Evolutionary conservation across 2,329 filamentous ascomycete genomes (phyloP), one percentile per base, ranked within the genome.

Genomic region (Dichotomopilus funicola): DNA sequence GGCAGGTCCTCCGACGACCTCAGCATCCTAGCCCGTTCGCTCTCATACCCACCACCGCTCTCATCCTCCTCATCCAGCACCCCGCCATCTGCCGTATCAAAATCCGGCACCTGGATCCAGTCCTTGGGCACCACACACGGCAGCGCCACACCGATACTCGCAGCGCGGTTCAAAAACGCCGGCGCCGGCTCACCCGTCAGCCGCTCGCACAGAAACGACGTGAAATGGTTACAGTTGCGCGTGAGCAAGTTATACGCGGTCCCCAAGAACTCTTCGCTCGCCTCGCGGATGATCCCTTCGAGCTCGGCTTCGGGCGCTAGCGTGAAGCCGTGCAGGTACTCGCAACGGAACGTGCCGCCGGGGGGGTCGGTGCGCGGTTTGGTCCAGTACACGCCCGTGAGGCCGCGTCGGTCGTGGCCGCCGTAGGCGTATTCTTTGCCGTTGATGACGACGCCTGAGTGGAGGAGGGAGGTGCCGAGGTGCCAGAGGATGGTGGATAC

Each of bases 181-280:
- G 89, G 89, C 0, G 87, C 87, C 1, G 83, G 74, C 46, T 81
- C 79, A 5, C 85, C 82, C 1, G 88, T 92, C 53, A 95, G 77
- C 62, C 81, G 81, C 67, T 86, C 77, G 70, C 87, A 91, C 13
- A 95, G 78, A 64, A 87, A 83, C 19, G 83, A 83, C 2, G 89
- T 92, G 68, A 95, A 95, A 69, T 95, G 89, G 69, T 95, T 95
- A 78, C 89, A 95, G 70, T 95, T 95, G 63, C 84, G 84, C 19
- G 85, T 90, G 45, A 95, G 77, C 11, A 95, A 79, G 65, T 94
- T 92, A 71, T 95, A 94, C 11, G 80, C 80, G 0, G 84, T 84
- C 31, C 89, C 89, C 55, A 84, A 78, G 64, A 94, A 95, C 62
- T 85, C 78, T 43, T 86, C 79, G 1, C 86, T 89, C 10, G 85